Evolutionary conservation across 371 early-diverging fungal species (phyloP).

Genomic region (Gilbertella persicaria): DNA sequence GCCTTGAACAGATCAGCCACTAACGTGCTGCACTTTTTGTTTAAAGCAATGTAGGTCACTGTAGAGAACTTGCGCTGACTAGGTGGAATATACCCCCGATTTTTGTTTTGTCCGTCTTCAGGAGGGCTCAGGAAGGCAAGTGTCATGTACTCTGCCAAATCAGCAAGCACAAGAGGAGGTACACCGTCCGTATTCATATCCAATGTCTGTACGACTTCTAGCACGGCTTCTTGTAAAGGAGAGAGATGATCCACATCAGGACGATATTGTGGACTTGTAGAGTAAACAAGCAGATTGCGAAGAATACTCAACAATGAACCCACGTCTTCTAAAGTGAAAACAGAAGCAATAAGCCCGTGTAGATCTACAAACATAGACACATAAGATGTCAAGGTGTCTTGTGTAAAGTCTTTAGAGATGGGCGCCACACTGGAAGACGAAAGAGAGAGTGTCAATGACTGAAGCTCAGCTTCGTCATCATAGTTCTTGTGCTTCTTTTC

Average conservation of each 20-base stretch:
- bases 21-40: conserved; percentile 63
- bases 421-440: conserved; percentile 36
- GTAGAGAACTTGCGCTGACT: conserved; percentile 48
- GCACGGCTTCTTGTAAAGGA: conserved; percentile 59
- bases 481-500: conserved; percentile 1
- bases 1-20: conserved; percentile 61
- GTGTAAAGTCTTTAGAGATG: conserved; percentile 63
- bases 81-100: conserved; percentile 31
- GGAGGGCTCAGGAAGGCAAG: conserved; percentile 51
- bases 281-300: conserved; percentile 58
- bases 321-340: conserved; percentile 58
- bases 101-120: conserved; percentile 21
- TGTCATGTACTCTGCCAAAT: conserved; percentile 55
- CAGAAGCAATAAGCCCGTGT: conserved; percentile 51
- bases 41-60: conserved; percentile 74
- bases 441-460: conserved; percentile 38
- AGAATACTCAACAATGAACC: conserved; percentile 56
- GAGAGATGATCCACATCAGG: conserved; percentile 59
- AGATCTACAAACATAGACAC: conserved; percentile 68
- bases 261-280: conserved; percentile 56
- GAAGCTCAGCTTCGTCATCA: conserved; percentile 27
- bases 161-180: conserved; percentile 47
- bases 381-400: conserved; percentile 76
- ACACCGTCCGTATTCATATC: conserved; percentile 46
- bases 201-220: conserved; percentile 48